Percentiles rank a stretch among this genome's conserved stretches.
Conservation (phyloP, 441 rosid species). For the Jatropha podagrica region DNA sequence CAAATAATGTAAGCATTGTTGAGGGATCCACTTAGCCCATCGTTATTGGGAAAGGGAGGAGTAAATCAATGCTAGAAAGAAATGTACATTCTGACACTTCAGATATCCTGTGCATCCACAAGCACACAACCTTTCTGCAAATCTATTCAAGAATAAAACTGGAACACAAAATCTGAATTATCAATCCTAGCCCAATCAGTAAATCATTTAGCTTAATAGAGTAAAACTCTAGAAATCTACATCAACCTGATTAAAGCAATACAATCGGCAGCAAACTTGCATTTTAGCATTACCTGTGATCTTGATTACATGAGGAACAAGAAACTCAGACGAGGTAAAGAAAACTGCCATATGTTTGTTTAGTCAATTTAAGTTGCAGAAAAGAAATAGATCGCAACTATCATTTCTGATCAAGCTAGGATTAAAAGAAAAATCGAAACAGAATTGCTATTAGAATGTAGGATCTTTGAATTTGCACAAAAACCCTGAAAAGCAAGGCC, state of each 20-base stretch:
- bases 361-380: not conserved
- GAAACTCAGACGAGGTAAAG: not conserved
- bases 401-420: not conserved
- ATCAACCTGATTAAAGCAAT: not conserved
- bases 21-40: slow-evolving; percentile 38
- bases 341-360: not conserved
- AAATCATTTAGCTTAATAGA: not conserved
- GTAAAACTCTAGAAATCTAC: not conserved
- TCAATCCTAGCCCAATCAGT: not conserved
- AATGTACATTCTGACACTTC: not conserved
- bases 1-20: slow-evolving; percentile 35
- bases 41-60: slow-evolving; percentile 26
- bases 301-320: not conserved
- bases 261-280: not conserved
- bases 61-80: slow-evolving; percentile 27
- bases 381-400: no score
- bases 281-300: not conserved
- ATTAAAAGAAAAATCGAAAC: not conserved
- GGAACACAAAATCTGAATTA: not conserved
- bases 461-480: not conserved
- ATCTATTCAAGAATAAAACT: not conserved
- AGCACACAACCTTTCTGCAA: not conserved
- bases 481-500: not conserved
- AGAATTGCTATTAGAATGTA: not conserved
- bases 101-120: not conserved